A percentile compares a stretch with the other conserved stretches of the same genome.
These are phyloP conservation scores for Naganishia vaughanmartiniae DNA, from an alignment of 768 basidiomycete species.

Conservation along the genomic window DNA sequence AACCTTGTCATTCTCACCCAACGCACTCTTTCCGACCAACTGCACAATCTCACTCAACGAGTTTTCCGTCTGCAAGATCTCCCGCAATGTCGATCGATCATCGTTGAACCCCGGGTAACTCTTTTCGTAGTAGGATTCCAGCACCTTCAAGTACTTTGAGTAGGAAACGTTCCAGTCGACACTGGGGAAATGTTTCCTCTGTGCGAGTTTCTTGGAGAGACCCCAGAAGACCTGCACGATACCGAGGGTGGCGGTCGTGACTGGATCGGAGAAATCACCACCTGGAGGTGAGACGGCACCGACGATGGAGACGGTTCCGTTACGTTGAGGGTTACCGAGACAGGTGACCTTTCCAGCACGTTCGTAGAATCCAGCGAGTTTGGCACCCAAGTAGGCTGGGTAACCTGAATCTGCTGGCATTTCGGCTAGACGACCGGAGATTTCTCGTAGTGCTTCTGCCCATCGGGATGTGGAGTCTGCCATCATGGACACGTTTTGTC, in stretches of 20 bases:
- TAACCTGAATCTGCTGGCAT: constrained; percentile 99
- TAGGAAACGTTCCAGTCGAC: constrained; percentile 99
- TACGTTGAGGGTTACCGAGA: constrained; percentile 78
- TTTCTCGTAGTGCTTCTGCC: constrained; percentile 98
- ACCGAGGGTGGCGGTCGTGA: constrained; percentile 92
- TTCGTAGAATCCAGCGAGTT: constrained; percentile 96
- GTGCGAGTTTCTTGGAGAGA: constrained; percentile 97
- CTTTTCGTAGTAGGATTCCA: constrained; percentile 86
- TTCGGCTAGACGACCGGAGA: constrained; percentile 96
- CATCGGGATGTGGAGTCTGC: constrained; percentile 98
- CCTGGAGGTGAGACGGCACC: constrained; percentile 99
- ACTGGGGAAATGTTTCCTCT: constrained; percentile 99
- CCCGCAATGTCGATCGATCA: constrained; percentile 84
- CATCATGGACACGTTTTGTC: constrained; percentile 98
- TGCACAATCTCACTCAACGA: constrained; percentile 99
- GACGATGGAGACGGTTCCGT: constrained; percentile 95
- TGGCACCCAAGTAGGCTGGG: constrained; percentile 92
- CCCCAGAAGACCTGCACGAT: constrained; percentile 99
- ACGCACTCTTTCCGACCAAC: constrained; percentile 95
- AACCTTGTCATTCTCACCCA: constrained; percentile 97
- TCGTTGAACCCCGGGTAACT: constrained; percentile 88
- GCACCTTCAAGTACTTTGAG: constrained; percentile 93
- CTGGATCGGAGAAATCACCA: constrained; percentile 98
- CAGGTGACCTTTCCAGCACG: constrained; percentile 94
- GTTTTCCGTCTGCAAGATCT: constrained; percentile 97